Conservation (phyloP, 805 yeast species). For the Zygoascus biomembranicola region DNA sequence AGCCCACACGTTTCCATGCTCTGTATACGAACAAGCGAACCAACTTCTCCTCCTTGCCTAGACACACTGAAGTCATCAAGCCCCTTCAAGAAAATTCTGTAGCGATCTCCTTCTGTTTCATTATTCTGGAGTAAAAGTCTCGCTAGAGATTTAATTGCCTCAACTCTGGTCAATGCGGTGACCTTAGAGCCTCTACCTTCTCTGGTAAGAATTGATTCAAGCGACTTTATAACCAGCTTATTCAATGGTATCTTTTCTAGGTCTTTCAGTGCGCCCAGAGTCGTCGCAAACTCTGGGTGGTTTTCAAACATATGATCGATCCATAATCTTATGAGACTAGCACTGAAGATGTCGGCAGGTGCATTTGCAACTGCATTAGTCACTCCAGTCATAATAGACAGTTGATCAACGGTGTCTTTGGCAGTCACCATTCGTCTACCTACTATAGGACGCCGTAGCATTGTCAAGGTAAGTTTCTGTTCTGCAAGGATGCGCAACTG, state of each 20-base stretch:
- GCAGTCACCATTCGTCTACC: neutral
- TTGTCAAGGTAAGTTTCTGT: neutral
- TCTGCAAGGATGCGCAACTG: neutral
- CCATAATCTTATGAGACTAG: neutral
- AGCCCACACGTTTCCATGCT: slow-evolving; percentile 33
- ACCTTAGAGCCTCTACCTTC: neutral
- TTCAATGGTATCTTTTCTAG: neutral
- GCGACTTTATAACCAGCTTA: neutral
- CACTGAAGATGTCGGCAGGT: neutral
- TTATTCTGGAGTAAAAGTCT: neutral
- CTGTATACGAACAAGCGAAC: slow-evolving; percentile 57
- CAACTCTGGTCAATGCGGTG: neutral
- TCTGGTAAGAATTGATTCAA: neutral
- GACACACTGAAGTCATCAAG: slow-evolving; percentile 74
- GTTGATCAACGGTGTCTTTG: neutral
- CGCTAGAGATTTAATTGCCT: slow-evolving; percentile 1
- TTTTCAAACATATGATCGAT: neutral
- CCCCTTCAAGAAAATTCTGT: slow-evolving; percentile 26
- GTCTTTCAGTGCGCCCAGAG: neutral
- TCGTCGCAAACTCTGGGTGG: slow-evolving; percentile 1
- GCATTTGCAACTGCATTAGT: neutral
- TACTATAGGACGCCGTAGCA: neutral
- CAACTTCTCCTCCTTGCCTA: slow-evolving; percentile 79
- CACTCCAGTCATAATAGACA: neutral
- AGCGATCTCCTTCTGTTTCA: neutral